Percentiles rank a stretch among this genome's conserved stretches.
phyloP scores from a whole-genome alignment of 2,329 filamentous ascomycete species.

The Didymellaceae sp. region DNA sequence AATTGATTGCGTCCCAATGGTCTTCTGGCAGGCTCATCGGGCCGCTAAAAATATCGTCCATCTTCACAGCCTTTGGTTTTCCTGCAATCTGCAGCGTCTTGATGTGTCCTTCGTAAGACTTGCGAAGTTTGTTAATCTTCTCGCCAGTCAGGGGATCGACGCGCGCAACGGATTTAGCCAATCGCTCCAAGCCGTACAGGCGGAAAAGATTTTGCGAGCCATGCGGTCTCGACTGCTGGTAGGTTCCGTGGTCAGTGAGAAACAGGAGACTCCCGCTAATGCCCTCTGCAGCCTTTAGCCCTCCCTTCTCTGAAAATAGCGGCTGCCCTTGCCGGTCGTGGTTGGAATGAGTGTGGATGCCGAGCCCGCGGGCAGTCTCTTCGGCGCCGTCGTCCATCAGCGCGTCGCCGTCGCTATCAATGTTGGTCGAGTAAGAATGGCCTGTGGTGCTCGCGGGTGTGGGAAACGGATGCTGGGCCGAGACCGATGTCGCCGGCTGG shows the following conservation, averaged over 20 bases:
- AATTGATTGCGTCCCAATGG: constrained; percentile 49
- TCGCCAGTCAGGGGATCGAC: constrained; percentile 67
- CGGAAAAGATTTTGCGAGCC: constrained; percentile 64
- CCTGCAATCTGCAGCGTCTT: constrained; percentile 58
- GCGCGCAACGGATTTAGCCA: constrained; percentile 65
- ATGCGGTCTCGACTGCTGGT: constrained; percentile 60
- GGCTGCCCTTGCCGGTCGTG: constrained; percentile 53
- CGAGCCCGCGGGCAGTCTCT: constrained; percentile 36
- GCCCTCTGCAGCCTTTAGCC: constrained; percentile 38
- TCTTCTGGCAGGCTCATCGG: constrained; percentile 50
- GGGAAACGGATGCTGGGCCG: constrained; percentile 41
- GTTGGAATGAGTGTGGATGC: constrained; percentile 52
- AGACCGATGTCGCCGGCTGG: constrained; percentile 41
- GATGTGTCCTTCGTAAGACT: constrained; percentile 62
- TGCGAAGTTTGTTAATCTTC: constrained; percentile 68
- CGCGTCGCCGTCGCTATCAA: constrained; percentile 53
- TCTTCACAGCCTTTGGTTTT: constrained; percentile 55
- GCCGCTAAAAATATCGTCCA: constrained; percentile 45
- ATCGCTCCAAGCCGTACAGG: constrained; percentile 62
- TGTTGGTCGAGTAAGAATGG: constrained; percentile 37
- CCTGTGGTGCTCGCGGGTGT: constrained; percentile 50
- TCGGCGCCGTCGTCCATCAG: constrained; percentile 49
- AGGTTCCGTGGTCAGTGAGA: constrained; percentile 45
- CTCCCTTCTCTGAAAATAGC: constrained; percentile 34
- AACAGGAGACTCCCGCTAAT: constrained; percentile 43